Evolutionary conservation across 2,329 filamentous ascomycete genomes (phyloP).

Genomic region (Cladosporium phlei): DNA sequence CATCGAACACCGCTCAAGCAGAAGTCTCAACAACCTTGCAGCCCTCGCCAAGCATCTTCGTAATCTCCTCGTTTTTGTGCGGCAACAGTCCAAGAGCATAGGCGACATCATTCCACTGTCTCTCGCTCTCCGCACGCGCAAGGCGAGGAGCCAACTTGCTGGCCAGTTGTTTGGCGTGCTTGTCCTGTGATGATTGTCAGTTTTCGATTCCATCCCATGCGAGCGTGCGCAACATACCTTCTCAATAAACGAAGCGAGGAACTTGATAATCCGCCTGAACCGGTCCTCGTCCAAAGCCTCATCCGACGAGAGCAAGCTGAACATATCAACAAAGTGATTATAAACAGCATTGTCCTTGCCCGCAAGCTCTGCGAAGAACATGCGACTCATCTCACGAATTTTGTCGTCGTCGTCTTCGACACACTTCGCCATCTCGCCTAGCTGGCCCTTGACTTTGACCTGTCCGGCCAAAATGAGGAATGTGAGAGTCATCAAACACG

Average conservation of each 20-base stretch:
- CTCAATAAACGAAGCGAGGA: constrained; percentile 91
- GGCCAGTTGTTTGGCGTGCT: constrained; percentile 90
- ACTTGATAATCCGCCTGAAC: constrained; percentile 81
- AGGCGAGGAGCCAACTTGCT: constrained; percentile 88
- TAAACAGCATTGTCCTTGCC: constrained; percentile 99
- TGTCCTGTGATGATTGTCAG: constrained; percentile 59
- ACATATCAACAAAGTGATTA: constrained; percentile 99
- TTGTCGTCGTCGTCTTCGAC: constrained; percentile 92
- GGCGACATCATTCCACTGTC: constrained; percentile 96
- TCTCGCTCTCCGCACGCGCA: constrained; percentile 79
- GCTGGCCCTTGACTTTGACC: constrained; percentile 97
- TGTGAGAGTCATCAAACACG: constrained; percentile 95
- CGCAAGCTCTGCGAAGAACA: constrained; percentile 98
- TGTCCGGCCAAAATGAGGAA: constrained; percentile 96
- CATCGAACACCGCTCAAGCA: constrained; percentile 9
- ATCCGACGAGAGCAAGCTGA: constrained; percentile 83
- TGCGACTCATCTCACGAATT: constrained; percentile 86
- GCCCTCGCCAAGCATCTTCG: constrained; percentile 68
- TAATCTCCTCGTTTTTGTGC: constrained; percentile 89
- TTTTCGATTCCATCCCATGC: neutral
- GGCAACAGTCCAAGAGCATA: constrained; percentile 84
- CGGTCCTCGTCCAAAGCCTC: constrained; percentile 75
- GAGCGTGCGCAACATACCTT: constrained; percentile 60
- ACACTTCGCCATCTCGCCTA: constrained; percentile 99
- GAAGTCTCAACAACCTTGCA: constrained; percentile 54